phyloP scores from a whole-genome alignment of 352 stramenopile species.

The Pythium angustatum region DNA sequence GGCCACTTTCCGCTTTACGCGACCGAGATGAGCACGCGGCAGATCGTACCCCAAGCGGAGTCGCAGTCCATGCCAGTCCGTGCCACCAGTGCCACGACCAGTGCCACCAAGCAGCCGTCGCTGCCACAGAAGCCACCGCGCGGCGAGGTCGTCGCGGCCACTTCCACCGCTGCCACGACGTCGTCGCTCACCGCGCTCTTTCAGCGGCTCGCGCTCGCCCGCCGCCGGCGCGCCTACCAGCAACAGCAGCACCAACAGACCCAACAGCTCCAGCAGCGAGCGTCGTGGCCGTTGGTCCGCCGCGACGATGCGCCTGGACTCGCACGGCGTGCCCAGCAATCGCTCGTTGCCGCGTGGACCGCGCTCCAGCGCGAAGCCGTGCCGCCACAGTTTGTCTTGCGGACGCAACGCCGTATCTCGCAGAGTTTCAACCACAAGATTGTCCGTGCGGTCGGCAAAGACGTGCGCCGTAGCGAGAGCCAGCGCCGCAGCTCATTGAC shows the following conservation, averaged over 20 bases:
- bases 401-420: constrained; percentile 23
- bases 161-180: not conserved
- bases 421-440: constrained; percentile 32
- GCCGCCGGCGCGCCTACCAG: constrained; percentile 3
- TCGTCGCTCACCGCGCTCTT: constrained; percentile 14
- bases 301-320: constrained; percentile 1
- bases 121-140: not conserved
- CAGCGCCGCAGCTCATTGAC: constrained; percentile 21
- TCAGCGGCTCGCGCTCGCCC: constrained; percentile 16
- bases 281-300: constrained; percentile 15
- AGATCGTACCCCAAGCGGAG: constrained; percentile 17
- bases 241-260: constrained; percentile 2
- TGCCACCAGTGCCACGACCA: too few species aligned
- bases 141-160: not conserved
- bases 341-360: constrained; percentile 16
- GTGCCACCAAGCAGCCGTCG: not conserved
- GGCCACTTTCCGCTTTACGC: not conserved
- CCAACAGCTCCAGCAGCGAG: constrained; percentile 3
- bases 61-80: not conserved
- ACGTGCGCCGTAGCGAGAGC: constrained; percentile 23
- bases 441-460: constrained; percentile 25
- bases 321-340: constrained; percentile 23
- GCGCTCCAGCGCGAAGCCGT: constrained; percentile 11
- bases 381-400: constrained; percentile 25
- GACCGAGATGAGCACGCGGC: constrained; percentile 19